Conservation (phyloP, 306 rosid genomes). For the Rubus parviflorus region DNA sequence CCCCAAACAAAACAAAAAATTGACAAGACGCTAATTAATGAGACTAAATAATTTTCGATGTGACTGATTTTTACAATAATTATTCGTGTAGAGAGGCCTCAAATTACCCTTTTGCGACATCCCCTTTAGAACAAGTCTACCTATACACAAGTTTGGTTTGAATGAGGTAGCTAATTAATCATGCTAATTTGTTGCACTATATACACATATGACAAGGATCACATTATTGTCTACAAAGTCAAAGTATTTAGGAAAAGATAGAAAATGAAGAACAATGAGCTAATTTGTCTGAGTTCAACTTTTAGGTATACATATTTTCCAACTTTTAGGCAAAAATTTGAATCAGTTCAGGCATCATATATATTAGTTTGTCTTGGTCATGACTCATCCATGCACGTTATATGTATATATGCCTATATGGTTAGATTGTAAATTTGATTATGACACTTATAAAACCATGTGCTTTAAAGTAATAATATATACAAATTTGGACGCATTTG, state of each 20-base stretch:
- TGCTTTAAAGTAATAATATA: neutral
- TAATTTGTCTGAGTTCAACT: neutral
- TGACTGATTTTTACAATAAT: too few species aligned
- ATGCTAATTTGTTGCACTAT: neutral
- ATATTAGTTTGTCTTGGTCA: neutral
- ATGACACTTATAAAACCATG: neutral
- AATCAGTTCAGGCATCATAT: neutral
- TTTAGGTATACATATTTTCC: neutral
- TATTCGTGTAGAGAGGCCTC: too few species aligned
- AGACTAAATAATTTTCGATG: too few species aligned
- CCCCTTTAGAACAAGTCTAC: too few species aligned
- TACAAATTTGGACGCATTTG: neutral
- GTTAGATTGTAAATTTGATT: neutral
- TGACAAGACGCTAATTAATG: neutral
- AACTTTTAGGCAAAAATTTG: neutral
- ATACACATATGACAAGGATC: neutral
- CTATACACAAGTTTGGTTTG: too few species aligned
- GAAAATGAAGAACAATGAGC: neutral
- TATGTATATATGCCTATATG: neutral
- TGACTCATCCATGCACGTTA: neutral
- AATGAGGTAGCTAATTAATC: too few species aligned
- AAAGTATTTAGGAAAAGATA: neutral
- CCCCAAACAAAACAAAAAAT: neutral
- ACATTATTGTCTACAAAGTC: conserved; percentile 4
- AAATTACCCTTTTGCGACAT: too few species aligned